Percentiles rank a stretch among this genome's conserved stretches.
These are phyloP conservation scores for Xylaria hypoxylon DNA, from an alignment of 2,329 filamentous ascomycete genomes.

Conservation along the genomic window DNA sequence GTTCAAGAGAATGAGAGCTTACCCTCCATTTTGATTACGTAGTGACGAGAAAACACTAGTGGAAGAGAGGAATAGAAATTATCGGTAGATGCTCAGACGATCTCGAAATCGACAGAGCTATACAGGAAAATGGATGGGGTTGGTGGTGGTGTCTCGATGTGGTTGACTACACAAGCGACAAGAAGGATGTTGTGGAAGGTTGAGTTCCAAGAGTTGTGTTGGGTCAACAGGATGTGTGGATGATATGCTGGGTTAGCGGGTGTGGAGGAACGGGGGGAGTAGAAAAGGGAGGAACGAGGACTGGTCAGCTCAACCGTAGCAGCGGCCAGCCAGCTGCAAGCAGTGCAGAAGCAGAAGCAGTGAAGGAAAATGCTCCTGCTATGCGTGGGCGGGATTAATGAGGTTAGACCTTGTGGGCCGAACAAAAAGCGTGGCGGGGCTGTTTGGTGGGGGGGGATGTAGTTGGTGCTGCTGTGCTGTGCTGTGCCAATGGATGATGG, in stretches of 20 bases:
- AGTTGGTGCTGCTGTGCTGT: no score
- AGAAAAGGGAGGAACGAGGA: conserved; percentile 49
- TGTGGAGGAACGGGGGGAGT: conserved; percentile 42
- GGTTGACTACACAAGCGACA: conserved; percentile 37
- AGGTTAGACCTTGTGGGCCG: conserved; percentile 47
- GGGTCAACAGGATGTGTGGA: conserved; percentile 45
- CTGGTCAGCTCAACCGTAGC: conserved; percentile 28
- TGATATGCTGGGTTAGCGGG: conserved; percentile 42
- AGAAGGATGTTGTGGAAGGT: conserved; percentile 44
- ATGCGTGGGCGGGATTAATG: conserved; percentile 39
- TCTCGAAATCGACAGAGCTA: conserved; percentile 52
- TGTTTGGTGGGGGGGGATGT: conserved; percentile 11
- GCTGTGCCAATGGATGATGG: conserved; percentile 16
- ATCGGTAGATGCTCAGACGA: conserved; percentile 52
- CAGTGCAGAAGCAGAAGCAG: background rate
- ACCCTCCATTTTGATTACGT: conserved; percentile 72
- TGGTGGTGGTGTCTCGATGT: conserved; percentile 36
- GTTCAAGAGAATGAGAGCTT: conserved; percentile 55
- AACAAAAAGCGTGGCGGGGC: conserved; percentile 48
- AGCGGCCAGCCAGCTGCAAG: conserved; percentile 37
- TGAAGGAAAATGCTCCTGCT: conserved; percentile 28
- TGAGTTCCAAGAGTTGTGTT: conserved; percentile 40
- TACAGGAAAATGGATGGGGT: conserved; percentile 24
- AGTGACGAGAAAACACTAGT: conserved; percentile 49
- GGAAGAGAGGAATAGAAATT: conserved; percentile 39